A percentile compares a stretch with the other conserved stretches of the same genome.
These are phyloP conservation scores for Naganishia sp. DNA, from an alignment of 1,284 basidiomycete species.

Conservation along the genomic window DNA sequence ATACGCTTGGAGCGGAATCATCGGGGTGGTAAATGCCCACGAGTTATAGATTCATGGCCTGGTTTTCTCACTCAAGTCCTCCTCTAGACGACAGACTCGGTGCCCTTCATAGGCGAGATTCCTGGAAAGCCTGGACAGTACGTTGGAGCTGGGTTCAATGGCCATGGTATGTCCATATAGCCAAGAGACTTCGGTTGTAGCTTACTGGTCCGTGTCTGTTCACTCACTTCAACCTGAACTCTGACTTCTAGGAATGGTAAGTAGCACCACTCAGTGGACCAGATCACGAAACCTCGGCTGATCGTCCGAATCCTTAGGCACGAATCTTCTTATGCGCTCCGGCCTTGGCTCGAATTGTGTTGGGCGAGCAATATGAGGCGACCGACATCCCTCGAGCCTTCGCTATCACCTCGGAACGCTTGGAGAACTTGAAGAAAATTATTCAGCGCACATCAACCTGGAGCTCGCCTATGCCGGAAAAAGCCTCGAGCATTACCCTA, in stretches of 20 bases:
- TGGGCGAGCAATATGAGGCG: slow-evolving; percentile 40
- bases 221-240: neutral
- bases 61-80: neutral
- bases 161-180: slow-evolving; percentile 41
- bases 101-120: slow-evolving; percentile 44
- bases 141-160: slow-evolving; percentile 46
- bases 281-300: neutral
- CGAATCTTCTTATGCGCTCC: slow-evolving; percentile 50
- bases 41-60: too few species aligned
- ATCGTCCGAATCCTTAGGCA: slow-evolving; percentile 40
- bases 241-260: slow-evolving; percentile 11
- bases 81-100: slow-evolving; percentile 43
- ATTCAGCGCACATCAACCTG: neutral
- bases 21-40: slow-evolving; percentile 39
- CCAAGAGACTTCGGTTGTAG: neutral
- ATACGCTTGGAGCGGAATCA: slow-evolving; percentile 47
- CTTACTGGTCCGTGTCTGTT: neutral
- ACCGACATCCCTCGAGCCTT: slow-evolving; percentile 43
- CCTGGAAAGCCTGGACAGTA: slow-evolving; percentile 44
- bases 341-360: slow-evolving; percentile 40
- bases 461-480: neutral
- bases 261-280: neutral
- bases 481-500: slow-evolving; percentile 1
- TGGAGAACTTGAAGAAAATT: slow-evolving; percentile 35
- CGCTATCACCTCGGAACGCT: slow-evolving; percentile 39